Evolutionary conservation across 257 asterid genomes (phyloP), one percentile per base, ranked within the genome.

Genomic region (Solanum gracilifrons): DNA sequence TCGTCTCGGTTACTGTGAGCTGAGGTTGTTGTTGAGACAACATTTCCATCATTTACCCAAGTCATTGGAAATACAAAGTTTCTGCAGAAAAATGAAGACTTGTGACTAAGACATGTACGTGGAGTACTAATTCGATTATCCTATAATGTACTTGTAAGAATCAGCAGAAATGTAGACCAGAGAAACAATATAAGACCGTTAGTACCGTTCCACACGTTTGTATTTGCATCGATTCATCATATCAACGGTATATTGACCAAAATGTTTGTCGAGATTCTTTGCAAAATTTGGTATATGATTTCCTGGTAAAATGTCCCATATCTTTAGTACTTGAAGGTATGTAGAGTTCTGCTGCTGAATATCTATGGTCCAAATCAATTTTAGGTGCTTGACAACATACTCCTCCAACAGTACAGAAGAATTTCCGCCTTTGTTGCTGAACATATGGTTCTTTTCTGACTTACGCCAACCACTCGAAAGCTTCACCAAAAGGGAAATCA

Each of bases 381-480:
- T 87, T 72, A 89, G 29, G 9, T 5, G 20, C 86, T 88, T 93
- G n/a, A 93, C 90, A 25, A 66, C 64, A n/a, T 89, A 88, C 35
- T 69, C 33, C 86, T 93, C 91, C 91, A 93, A 76, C n/a, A 93
- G n/a, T 85, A 25, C 71, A 32, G 91, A 86, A 36, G 90, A 41
- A 76, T 64, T 27, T 1, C 90, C 90, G 29, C 35, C 68, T 2
- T 13, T 23, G 46, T 83, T 36, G 9, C 11, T 9, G 16, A 46
- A 23, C 5, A 21, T 80, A 29, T 41, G 69, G 21, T 90, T 89
- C 33, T 88, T 88, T 5, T 16, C 89, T 48, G 87, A 66, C 80
- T 83, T 85, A 20, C 93, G 90, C 94, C 94, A 94, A 16, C 98
- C 98, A 15, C 83, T 91, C 16, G 94, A 88, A 66, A 94, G 93